Base-by-base conservation (phyloP, 2,329 filamentous ascomycete species). In the Bimuria novae-zelandiae region DNA sequence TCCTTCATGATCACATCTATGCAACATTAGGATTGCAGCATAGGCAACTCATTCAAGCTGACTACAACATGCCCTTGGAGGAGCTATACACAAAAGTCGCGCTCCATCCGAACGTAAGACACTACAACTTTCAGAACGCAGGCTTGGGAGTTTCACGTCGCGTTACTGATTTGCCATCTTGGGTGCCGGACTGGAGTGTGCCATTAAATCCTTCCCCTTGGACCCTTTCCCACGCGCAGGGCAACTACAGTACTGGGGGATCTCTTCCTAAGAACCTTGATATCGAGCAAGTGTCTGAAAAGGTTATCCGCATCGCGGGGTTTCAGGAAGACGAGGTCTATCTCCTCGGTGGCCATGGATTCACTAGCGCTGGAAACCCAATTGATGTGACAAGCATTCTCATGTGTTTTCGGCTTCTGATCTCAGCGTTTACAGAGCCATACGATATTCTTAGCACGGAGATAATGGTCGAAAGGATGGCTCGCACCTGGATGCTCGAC, bases 101-200 rank as follows among this genome's bases (percentile, higher is more conserved):
- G 36, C 36, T 40, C 8, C 36, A 40, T 23, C 36, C 36, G 8
- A 40, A 19, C 36, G 4, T 40, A 21, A 21, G 21, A 10, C 36
- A 6, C n/a, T 21, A 22, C 16, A 11, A n/a, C 19, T 46, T 46
- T 19, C 17, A 46, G 7, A 23, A 35, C 19, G 25, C 19, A 10
- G 42, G 30, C 14, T 3, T 36, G 4, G 33, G 7, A n/a, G 14
- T 10, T 2, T 19, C 17, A 10, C 27, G 17, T 23, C 36, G 23
- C 17, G 52, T 52, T 12, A 19, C 40, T 7, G 36, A 51, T 16
- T 43, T 62, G 10, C 60, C 60, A 3, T 55, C 55, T 12, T 61
- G 60, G 60, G 57, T 60, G 7, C 57, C 57, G 0, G 57, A 62
- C 21, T 61, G 53, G 27, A 51, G 41, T 40, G 39, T 49, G 25